Evolutionary conservation across 192 early-diverging fungal genomes (phyloP).

Genomic region (Diversispora eburnea): DNA sequence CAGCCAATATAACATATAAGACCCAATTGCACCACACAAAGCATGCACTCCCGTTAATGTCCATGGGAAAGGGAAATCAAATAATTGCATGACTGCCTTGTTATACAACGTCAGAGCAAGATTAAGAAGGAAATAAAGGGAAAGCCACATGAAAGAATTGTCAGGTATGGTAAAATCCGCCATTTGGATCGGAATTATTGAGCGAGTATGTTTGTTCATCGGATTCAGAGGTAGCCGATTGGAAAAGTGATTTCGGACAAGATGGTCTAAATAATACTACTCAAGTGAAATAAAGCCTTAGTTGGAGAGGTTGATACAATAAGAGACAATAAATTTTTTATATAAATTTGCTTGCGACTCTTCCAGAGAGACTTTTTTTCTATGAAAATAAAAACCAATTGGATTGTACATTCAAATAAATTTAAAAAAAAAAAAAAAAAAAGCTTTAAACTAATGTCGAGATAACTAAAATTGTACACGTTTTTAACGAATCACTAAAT

Average conservation of each 20-base stretch:
- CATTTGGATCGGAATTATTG: conserved; percentile 11
- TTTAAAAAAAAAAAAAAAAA: no score
- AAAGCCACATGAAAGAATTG: conserved; percentile 53
- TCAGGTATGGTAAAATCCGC: conserved; percentile 3
- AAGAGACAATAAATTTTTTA: not conserved
- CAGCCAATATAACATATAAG: conserved; percentile 42
- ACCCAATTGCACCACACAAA: conserved; percentile 67
- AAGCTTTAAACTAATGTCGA: no score
- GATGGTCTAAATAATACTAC: not conserved
- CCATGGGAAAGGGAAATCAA: conserved; percentile 80
- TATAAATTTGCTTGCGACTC: not conserved
- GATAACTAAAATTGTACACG: no score
- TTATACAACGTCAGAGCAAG: conserved; percentile 79
- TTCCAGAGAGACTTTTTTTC: conserved; percentile 13
- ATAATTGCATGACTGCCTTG: conserved; percentile 75
- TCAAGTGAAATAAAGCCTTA: not conserved
- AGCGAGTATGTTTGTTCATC: conserved; percentile 17
- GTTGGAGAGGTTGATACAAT: not conserved
- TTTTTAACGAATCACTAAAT: no score
- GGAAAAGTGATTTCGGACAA: not conserved
- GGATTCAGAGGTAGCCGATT: not conserved
- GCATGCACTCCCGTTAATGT: conserved; percentile 82
- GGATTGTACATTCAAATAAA: conserved; percentile 1
- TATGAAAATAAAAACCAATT: conserved; percentile 21
- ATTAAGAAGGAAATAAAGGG: conserved; percentile 70